phyloP scores from a whole-genome alignment of 164 flowering plant species.

The Nymphaea colorata region DNA sequence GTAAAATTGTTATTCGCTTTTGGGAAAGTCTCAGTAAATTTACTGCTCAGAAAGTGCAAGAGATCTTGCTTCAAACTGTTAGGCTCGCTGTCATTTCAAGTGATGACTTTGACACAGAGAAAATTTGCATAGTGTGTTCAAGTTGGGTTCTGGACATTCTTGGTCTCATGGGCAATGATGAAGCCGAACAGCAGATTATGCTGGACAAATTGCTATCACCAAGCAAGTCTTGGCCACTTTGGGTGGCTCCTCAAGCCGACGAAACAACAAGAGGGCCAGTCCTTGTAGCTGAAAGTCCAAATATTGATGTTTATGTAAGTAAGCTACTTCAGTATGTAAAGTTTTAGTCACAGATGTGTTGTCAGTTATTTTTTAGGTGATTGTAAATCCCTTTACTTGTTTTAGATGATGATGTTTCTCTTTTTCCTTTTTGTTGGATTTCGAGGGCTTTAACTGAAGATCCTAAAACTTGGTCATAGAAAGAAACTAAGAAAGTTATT shows the following conservation, averaged over 20 bases:
- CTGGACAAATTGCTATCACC: conserved; percentile 48
- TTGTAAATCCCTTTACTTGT: no score
- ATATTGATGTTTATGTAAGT: conserved; percentile 22
- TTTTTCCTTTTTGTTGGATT: no score
- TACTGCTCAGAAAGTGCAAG: conserved; percentile 19
- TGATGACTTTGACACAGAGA: conserved; percentile 14
- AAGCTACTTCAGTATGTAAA: not conserved
- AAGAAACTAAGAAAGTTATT: no score
- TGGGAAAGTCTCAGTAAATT: conserved; percentile 24
- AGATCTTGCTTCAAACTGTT: conserved; percentile 38
- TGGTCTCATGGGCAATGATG: conserved; percentile 29
- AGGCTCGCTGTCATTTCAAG: conserved; percentile 38
- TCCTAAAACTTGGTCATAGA: no score
- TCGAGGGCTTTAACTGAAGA: no score
- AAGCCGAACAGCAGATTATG: conserved; percentile 45
- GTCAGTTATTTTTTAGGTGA: no score
- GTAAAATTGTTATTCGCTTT: conserved; percentile 28
- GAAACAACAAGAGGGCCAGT: conserved; percentile 15
- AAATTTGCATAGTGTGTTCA: conserved; percentile 38
- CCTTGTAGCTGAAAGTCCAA: conserved; percentile 12
- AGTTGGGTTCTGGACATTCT: conserved; percentile 51
- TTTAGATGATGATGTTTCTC: no score
- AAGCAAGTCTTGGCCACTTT: conserved; percentile 46
- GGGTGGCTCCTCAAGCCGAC: conserved; percentile 27
- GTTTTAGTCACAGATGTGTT: not conserved